Conservation (phyloP, 345 rosid genomes). For the Linum lewisii region DNA sequence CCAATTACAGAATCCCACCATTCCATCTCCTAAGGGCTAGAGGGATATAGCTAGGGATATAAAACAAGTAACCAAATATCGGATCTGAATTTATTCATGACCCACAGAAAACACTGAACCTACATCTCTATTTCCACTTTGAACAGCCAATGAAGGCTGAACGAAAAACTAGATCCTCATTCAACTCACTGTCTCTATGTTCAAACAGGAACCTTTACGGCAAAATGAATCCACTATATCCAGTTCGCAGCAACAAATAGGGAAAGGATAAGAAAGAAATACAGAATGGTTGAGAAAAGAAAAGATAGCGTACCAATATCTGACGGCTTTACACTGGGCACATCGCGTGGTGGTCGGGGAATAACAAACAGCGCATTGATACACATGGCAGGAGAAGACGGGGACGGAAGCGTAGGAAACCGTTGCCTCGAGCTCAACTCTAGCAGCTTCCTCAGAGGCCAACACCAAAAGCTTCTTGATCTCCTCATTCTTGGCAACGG, state of each 20-base stretch:
- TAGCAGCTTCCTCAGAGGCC: conserved; percentile 75
- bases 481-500: conserved; percentile 55
- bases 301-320: conserved; percentile 62
- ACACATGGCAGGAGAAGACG: conserved; percentile 19
- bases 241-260: not conserved
- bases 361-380: conserved; percentile 71
- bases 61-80: no score
- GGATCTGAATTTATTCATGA: no score
- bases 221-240: no score
- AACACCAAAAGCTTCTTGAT: conserved; percentile 60
- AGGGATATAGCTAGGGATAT: no score
- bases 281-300: not conserved
- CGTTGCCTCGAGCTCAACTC: conserved; percentile 79
- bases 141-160: not conserved
- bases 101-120: not conserved
- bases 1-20: not conserved
- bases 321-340: conserved; percentile 73
- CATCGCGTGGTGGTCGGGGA: conserved; percentile 71
- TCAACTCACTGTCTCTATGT: not conserved
- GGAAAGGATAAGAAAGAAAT: not conserved
- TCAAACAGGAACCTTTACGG: no score
- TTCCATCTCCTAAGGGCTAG: not conserved
- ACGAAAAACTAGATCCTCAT: not conserved
- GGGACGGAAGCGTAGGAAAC: conserved; percentile 29
- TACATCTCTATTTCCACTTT: not conserved